These are phyloP conservation scores for Lentinus tigrinus DNA, from an alignment of 768 basidiomycete genomes.

Conservation along the genomic window DNA sequence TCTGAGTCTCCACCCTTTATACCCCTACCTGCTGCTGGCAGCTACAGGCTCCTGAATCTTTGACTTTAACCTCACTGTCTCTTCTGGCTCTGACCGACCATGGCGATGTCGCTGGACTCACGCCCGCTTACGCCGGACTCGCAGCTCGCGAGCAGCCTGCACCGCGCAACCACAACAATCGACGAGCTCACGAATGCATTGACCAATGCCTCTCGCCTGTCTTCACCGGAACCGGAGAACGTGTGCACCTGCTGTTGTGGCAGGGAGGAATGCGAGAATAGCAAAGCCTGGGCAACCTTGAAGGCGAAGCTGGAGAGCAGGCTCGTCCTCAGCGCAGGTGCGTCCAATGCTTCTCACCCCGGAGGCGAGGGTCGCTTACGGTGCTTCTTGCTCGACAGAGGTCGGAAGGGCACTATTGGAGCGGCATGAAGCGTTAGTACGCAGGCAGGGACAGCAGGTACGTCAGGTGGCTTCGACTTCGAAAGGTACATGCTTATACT, in stretches of 20 bases:
- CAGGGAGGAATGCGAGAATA: constrained; percentile 61
- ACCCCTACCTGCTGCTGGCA: constrained; percentile 11
- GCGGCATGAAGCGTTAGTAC: constrained; percentile 83
- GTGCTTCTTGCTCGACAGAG: constrained; percentile 43
- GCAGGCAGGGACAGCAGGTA: constrained; percentile 43
- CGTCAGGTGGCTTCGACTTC: neutral
- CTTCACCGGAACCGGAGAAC: constrained; percentile 67
- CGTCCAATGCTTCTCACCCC: constrained; percentile 26
- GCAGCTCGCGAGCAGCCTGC: constrained; percentile 28
- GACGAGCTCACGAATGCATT: constrained; percentile 79
- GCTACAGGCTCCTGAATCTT: neutral
- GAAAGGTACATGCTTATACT: neutral
- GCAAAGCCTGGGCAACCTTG: constrained; percentile 58
- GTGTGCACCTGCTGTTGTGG: constrained; percentile 64
- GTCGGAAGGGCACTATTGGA: constrained; percentile 87
- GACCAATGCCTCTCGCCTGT: constrained; percentile 66
- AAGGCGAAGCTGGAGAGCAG: constrained; percentile 75
- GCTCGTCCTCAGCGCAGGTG: constrained; percentile 84
- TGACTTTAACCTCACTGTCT: neutral
- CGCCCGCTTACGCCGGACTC: constrained; percentile 30
- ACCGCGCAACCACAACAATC: constrained; percentile 47
- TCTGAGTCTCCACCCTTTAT: constrained; percentile 4
- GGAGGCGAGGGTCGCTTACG: neutral
- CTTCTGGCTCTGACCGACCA: neutral
- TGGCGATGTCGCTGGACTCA: constrained; percentile 14